Percentiles rank a stretch among this genome's conserved stretches.
Conservation (phyloP, 1,139 yeast genomes). For the Scheffersomyces cryptocercus region DNA sequence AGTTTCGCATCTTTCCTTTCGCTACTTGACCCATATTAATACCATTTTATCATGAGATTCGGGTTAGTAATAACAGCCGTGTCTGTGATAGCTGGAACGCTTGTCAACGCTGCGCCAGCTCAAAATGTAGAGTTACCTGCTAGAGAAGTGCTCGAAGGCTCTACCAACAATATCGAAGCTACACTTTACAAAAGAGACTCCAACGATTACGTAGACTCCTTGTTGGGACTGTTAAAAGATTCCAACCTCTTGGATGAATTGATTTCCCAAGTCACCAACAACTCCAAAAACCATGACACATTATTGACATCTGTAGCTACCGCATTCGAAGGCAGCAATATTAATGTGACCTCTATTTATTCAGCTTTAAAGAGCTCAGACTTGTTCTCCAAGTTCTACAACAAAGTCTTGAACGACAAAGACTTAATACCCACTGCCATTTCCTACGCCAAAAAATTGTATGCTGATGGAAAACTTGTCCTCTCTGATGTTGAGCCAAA, state of each 20-base stretch:
- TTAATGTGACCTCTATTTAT: constrained; percentile 18
- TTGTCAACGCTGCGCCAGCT: constrained; percentile 5
- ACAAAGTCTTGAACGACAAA: constrained; percentile 22
- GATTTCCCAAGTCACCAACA: constrained; percentile 15
- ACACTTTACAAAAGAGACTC: constrained; percentile 10
- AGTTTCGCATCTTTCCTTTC: background rate
- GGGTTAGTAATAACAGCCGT: constrained; percentile 1
- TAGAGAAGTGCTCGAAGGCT: background rate
- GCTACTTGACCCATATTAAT: background rate
- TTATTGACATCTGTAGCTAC: constrained; percentile 13
- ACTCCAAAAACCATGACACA: constrained; percentile 14
- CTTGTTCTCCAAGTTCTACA: constrained; percentile 20
- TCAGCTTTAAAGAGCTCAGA: constrained; percentile 19
- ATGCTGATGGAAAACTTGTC: constrained; percentile 12
- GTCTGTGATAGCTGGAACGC: background rate
- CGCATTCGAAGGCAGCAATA: constrained; percentile 17
- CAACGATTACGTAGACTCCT: constrained; percentile 12
- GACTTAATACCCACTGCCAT: constrained; percentile 20
- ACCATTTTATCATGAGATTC: background rate
- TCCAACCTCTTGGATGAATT: constrained; percentile 18
- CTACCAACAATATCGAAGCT: constrained; percentile 6
- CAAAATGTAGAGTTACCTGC: background rate
- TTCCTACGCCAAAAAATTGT: constrained; percentile 19
- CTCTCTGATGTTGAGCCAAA: constrained; percentile 4
- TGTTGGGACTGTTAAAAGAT: constrained; percentile 15